phyloP scores from a whole-genome alignment of 2,329 filamentous ascomycete genomes.

The Byssothecium circinans region DNA sequence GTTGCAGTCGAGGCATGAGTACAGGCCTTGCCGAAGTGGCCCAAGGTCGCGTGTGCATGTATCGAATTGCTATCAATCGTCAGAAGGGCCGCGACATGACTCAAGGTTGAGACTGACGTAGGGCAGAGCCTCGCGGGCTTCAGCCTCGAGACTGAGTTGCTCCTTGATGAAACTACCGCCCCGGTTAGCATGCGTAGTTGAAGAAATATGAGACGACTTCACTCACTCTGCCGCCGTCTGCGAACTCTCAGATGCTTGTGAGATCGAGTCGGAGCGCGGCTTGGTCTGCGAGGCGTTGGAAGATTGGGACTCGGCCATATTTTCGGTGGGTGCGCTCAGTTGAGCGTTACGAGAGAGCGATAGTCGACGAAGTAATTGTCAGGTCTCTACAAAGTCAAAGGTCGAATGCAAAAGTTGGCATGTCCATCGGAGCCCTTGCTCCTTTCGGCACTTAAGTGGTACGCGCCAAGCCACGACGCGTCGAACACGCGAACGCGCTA shows the following conservation, averaged over 20 bases:
- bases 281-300: conserved; percentile 23
- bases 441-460: conserved; percentile 6
- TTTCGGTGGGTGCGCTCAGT: no score
- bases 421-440: background rate
- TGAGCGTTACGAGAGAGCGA: no score
- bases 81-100: conserved; percentile 7
- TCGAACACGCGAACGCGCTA: conserved; percentile 3
- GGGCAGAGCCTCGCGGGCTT: conserved; percentile 91
- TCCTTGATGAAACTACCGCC: conserved; percentile 76
- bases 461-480: conserved; percentile 12
- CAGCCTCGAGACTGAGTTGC: conserved; percentile 88
- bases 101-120: conserved; percentile 65
- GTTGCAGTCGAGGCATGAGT: conserved; percentile 92
- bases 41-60: conserved; percentile 90
- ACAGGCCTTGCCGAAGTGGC: conserved; percentile 82
- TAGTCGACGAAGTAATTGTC: no score
- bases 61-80: conserved; percentile 73
- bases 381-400: no score
- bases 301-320: conserved; percentile 33
- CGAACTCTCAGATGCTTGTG: conserved; percentile 53
- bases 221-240: conserved; percentile 56
- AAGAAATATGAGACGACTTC: background rate
- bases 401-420: no score
- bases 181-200: background rate
- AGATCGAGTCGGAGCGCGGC: conserved; percentile 44